Evolutionary conservation across 208 protist genomes (phyloP), one percentile per base, ranked within the genome.

Genomic region (Leishmania lainsoni): DNA sequence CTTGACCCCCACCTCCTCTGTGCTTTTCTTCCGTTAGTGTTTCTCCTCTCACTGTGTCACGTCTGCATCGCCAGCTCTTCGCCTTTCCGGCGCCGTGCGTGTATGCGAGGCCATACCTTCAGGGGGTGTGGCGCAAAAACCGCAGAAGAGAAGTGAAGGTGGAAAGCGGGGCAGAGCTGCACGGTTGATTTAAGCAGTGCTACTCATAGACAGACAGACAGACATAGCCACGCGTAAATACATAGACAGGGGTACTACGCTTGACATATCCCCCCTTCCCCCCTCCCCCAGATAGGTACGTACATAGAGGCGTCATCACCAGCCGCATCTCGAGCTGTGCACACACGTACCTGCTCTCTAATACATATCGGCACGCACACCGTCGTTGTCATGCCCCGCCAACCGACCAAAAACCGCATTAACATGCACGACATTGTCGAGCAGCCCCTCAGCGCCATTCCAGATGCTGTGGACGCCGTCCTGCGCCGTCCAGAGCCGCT

Each of bases 341-440:
- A 51, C 42, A 17, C 42, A 72, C 32, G 20, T 48, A 72, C 4
- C 66, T 9, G 35, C 35, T 9, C 35, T 9, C 42, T 51, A 51
- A 45, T 4, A 76, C n/a, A 39, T n/a, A 59, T 26, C 73, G 14
- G 63, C 9, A 63, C 69, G 45, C 39, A 16, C 29, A 29, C 76
- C 51, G 42, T 68, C 76, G 52, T 32, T 58, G 69, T 35, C 71
- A 95, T 97, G 91, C 87, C 87, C 32, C 91, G 88, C 8, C 89
- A 91, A 48, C 91, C 91, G 5, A 93, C 85, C 16, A 96, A 93
- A 78, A 97, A 97, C 75, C 89, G 89, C 84, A 94, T 98, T 69
- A 96, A 96, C 79, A 96, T 98, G 93, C 94, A 96, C 82, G 95
- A 98, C 80, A 95, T 98, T 74, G 85, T 98, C 29, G 88, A 86